These are phyloP conservation scores for Chytridiales sp. DNA, from an alignment of 371 early-diverging fungal genomes.

Conservation along the genomic window DNA sequence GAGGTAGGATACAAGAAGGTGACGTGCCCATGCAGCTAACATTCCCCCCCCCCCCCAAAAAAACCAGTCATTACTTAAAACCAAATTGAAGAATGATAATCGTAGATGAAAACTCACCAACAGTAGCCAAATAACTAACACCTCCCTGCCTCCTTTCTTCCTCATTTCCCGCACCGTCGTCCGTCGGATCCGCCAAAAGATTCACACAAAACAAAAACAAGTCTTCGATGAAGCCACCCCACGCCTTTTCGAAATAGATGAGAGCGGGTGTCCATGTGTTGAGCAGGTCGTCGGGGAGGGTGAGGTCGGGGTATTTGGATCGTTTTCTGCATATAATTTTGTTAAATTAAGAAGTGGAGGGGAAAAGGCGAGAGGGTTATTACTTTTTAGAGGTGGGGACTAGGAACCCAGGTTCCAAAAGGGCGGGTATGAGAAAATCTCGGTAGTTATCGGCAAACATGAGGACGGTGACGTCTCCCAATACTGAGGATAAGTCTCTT, in stretches of 20 bases:
- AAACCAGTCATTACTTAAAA: too few species aligned
- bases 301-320: constrained; percentile 11
- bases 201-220: too few species aligned
- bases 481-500: constrained; percentile 3
- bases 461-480: constrained; percentile 15
- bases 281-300: constrained; percentile 14
- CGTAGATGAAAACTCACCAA: constrained; percentile 11
- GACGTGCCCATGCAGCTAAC: constrained; percentile 21
- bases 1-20: constrained; percentile 6
- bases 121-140: constrained; percentile 12
- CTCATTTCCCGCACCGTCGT: not conserved
- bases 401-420: constrained; percentile 31
- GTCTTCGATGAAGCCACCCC: constrained; percentile 38
- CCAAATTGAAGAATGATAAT: not conserved
- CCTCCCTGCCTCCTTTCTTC: not conserved
- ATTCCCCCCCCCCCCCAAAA: too few species aligned
- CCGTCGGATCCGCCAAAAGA: constrained; percentile 10
- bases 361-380: not conserved
- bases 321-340: constrained; percentile 7
- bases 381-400: constrained; percentile 28
- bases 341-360: not conserved
- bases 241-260: constrained; percentile 24
- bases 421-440: constrained; percentile 31
- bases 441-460: constrained; percentile 31
- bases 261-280: constrained; percentile 22